phyloP scores from a whole-genome alignment of 805 yeast species.

The Saccharomyces kudriavzevii region DNA sequence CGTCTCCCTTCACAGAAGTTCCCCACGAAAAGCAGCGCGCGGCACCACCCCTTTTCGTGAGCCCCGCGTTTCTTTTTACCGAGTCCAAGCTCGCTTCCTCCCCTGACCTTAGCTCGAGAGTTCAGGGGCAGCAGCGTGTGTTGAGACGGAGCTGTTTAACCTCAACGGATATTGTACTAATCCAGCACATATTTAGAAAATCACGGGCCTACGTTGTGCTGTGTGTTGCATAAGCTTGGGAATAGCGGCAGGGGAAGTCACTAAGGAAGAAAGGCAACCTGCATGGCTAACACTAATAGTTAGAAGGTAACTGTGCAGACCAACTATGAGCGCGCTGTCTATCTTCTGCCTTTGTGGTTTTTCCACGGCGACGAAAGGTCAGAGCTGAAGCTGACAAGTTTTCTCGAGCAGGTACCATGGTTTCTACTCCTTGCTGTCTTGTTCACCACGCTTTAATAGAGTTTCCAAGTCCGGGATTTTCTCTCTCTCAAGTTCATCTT shows the following conservation, averaged over 20 bases:
- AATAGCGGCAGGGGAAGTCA: background rate
- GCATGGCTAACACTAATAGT: background rate
- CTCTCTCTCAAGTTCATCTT: background rate
- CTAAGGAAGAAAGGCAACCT: background rate
- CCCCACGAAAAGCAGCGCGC: background rate
- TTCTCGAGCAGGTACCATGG: background rate
- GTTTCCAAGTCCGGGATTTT: conserved; percentile 10
- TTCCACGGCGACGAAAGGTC: background rate
- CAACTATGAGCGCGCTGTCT: background rate
- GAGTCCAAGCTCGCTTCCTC: background rate
- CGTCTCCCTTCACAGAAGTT: background rate
- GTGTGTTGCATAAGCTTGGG: background rate
- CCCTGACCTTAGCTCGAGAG: background rate
- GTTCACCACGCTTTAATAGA: conserved; percentile 2
- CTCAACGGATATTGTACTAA: background rate
- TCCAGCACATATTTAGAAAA: background rate
- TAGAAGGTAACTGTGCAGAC: background rate
- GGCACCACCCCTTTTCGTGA: background rate
- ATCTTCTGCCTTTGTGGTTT: background rate
- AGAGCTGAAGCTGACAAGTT: background rate
- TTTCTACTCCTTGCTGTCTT: background rate
- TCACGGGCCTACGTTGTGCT: background rate
- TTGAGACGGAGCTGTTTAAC: background rate
- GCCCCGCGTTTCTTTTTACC: background rate
- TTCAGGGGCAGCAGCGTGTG: background rate